These are phyloP conservation scores for Fusarium keratoplasticum DNA, from an alignment of 2,329 filamentous ascomycete species.

Conservation along the genomic window DNA sequence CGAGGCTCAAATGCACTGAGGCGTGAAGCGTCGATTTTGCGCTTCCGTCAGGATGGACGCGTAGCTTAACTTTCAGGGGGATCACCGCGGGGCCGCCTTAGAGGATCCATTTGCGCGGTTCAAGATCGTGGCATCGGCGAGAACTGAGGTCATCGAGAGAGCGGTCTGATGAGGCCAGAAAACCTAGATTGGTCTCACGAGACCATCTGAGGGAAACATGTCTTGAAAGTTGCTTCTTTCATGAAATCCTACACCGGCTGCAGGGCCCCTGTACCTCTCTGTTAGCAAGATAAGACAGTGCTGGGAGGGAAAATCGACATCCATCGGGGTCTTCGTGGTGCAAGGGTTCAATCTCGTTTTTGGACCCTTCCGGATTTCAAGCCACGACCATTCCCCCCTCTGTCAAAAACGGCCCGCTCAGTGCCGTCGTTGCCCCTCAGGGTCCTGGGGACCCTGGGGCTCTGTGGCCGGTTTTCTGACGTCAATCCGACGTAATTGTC, in stretches of 20 bases:
- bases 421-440: not conserved
- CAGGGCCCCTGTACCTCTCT: not conserved
- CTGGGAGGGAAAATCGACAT: not conserved
- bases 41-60: constrained; percentile 14
- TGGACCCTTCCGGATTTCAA: not conserved
- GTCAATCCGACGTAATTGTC: constrained; percentile 29
- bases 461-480: constrained; percentile 18
- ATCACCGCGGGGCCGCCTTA: constrained; percentile 15
- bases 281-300: not conserved
- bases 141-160: not conserved
- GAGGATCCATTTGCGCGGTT: not conserved
- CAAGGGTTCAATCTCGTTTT: constrained; percentile 3
- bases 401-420: constrained; percentile 10
- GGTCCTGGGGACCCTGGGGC: constrained; percentile 24
- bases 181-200: not conserved
- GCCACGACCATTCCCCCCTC: constrained; percentile 6
- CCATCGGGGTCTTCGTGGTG: not conserved
- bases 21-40: constrained; percentile 11
- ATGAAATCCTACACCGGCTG: not conserved
- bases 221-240: constrained; percentile 3
- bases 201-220: not conserved
- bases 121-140: not conserved
- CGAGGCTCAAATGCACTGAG: not conserved
- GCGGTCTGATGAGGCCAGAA: not conserved
- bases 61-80: constrained; percentile 25